Base-by-base conservation (phyloP, 2,329 filamentous ascomycete species). In the Colletotrichum sp. region DNA sequence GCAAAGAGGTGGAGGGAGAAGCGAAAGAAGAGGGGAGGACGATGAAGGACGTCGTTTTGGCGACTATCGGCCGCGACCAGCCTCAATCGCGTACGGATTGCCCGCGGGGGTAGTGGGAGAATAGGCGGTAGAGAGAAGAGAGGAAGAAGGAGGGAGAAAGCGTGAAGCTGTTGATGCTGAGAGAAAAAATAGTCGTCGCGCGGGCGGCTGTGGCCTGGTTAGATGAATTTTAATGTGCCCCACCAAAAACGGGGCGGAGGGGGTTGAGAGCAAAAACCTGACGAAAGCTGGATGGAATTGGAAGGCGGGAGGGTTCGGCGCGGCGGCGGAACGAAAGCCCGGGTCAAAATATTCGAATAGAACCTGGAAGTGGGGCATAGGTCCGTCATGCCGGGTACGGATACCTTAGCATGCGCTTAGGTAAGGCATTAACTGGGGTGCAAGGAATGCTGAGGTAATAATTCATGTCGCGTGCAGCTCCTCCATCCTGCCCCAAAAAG, bases 1-100 rank as follows among this genome's bases (percentile, higher is more conserved):
- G 84, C 86, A 90, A 86, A 82, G 84, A 82, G 83, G 83, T 85
- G 79, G 84, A 81, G 77, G 84, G 79, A 90, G 90, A 92, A 92
- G 87, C 81, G 88, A 92, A 92, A 80, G 86, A 81, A 79, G 81
- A 80, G 77, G 82, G 79, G 80, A 78, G 76, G 77, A 80, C 80
- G 79, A 83, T 81, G 75, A 83, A 81, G 79, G 82, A 84, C 84
- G 87, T 87, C 87, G 86, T 88, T 83, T 78, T 86, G 85, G 82
- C 79, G 78, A 80, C 78, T 81, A 79, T 18, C 78, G 86, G 86
- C 87, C 84, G 84, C 76, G 80, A 80, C 83, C 85, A 88, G 87
- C 86, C 85, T 83, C 79, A 81, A 80, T 79, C 79, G 79, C 80
- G 36, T 64, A 77, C 66, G 69, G 70, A 65, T 75, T 67, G 71